phyloP scores from a whole-genome alignment of 2,329 filamentous ascomycete genomes.

The Aureobasidium sp. region DNA sequence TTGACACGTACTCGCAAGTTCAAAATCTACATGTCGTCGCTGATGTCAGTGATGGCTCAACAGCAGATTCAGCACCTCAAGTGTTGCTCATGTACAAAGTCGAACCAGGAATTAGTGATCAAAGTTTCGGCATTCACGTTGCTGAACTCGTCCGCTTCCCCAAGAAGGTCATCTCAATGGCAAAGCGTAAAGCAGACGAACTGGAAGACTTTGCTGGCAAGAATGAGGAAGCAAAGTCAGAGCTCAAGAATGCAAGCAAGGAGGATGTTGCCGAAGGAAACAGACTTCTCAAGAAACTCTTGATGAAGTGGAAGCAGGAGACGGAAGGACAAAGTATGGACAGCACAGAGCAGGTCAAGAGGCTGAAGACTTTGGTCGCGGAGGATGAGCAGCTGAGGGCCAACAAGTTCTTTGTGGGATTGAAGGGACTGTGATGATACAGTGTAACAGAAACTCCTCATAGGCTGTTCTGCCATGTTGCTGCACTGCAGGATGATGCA shows the following conservation, averaged over 20 bases:
- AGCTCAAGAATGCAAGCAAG: conserved; percentile 59
- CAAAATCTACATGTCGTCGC: conserved; percentile 93
- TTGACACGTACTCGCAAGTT: conserved; percentile 79
- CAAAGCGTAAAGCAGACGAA: conserved; percentile 97
- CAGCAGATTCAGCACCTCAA: conserved; percentile 47
- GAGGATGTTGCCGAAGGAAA: conserved; percentile 88
- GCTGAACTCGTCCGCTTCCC: conserved; percentile 95
- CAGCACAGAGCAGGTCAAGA: conserved; percentile 53
- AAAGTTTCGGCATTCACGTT: conserved; percentile 97
- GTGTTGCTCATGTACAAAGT: conserved; percentile 97
- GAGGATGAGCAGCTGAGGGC: conserved; percentile 58
- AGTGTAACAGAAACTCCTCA: too few relatives aligned
- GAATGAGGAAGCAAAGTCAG: conserved; percentile 46
- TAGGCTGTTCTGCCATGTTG: not conserved
- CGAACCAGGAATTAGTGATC: conserved; percentile 89
- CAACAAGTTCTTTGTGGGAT: conserved; percentile 61
- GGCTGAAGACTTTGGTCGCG: conserved; percentile 71
- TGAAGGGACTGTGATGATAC: conserved; percentile 38
- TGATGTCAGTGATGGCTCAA: conserved; percentile 61
- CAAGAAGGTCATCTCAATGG: conserved; percentile 96
- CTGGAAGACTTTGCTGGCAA: conserved; percentile 89
- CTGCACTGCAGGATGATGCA: not conserved
- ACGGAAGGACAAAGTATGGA: conserved; percentile 56
- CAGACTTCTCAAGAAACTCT: conserved; percentile 71
- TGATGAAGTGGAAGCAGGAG: conserved; percentile 73